Conservation (phyloP, 1,284 basidiomycete genomes). For the Trametes polyzona region DNA sequence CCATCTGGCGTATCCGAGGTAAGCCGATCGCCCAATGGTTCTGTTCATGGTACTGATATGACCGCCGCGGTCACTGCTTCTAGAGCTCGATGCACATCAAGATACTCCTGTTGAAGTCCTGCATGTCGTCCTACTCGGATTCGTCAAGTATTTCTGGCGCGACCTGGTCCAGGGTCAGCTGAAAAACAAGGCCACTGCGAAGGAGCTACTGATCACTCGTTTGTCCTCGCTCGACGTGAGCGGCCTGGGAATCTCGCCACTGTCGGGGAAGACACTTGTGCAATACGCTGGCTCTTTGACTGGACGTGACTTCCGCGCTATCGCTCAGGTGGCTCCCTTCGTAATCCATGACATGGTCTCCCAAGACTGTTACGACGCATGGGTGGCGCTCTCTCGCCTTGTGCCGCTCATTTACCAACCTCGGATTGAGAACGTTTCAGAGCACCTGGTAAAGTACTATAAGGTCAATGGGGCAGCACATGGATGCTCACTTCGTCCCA, state of each 20-base stretch:
- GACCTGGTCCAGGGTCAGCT: slow-evolving; percentile 34
- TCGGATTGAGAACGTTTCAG: slow-evolving; percentile 26
- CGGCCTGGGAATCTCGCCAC: slow-evolving; percentile 29
- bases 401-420: slow-evolving; percentile 35
- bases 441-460: slow-evolving; percentile 30
- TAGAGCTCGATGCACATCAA: slow-evolving; percentile 38
- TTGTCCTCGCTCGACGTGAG: slow-evolving; percentile 29
- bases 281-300: slow-evolving; percentile 35
- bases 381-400: slow-evolving; percentile 30
- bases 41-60: no score
- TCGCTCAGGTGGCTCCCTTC: slow-evolving; percentile 36
- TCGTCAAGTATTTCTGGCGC: slow-evolving; percentile 44
- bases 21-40: background rate
- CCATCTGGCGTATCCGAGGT: slow-evolving; percentile 28
- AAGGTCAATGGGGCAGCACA: no score
- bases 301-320: slow-evolving; percentile 35
- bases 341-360: slow-evolving; percentile 32
- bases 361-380: slow-evolving; percentile 15
- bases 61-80: no score
- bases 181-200: slow-evolving; percentile 17
- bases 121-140: slow-evolving; percentile 40
- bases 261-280: slow-evolving; percentile 33
- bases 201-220: slow-evolving; percentile 25
- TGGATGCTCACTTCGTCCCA: no score
- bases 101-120: slow-evolving; percentile 43